Evolutionary conservation across 805 yeast genomes (phyloP).

Genomic region (Saturnispora saitoi): DNA sequence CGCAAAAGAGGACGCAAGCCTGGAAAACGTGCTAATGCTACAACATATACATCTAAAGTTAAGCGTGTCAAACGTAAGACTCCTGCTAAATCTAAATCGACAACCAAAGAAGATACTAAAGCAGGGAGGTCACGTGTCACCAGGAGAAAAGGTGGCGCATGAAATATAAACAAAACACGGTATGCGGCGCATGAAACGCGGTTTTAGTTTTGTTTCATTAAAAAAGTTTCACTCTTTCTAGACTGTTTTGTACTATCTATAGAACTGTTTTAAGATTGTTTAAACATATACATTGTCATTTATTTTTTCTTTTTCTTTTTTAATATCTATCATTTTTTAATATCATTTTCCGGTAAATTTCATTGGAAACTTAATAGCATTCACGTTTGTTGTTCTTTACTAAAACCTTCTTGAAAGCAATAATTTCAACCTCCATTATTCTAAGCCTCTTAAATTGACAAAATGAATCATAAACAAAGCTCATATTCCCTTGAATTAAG

Average conservation of each 20-base stretch:
- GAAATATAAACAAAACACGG: background rate
- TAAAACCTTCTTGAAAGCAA: background rate
- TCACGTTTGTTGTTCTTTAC: too few relatives aligned
- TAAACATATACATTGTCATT: background rate
- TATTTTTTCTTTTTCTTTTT: background rate
- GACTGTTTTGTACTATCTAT: background rate
- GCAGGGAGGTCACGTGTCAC: background rate
- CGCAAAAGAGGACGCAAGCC: background rate
- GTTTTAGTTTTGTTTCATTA: background rate
- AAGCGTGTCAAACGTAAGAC: background rate
- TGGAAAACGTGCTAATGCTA: background rate
- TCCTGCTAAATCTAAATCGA: background rate
- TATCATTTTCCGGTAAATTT: background rate
- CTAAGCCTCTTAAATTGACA: background rate
- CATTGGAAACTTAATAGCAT: background rate
- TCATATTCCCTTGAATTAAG: background rate
- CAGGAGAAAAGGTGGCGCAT: slow-evolving; percentile 2
- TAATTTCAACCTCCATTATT: background rate
- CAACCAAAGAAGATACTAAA: background rate
- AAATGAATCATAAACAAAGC: background rate
- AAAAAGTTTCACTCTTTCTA: background rate
- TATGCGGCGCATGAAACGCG: background rate
- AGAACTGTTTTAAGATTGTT: background rate
- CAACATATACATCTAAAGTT: background rate
- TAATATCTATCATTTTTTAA: background rate